These are phyloP conservation scores for Colletotrichum liriopes DNA, from an alignment of 2,329 filamentous ascomycete species.

Conservation along the genomic window DNA sequence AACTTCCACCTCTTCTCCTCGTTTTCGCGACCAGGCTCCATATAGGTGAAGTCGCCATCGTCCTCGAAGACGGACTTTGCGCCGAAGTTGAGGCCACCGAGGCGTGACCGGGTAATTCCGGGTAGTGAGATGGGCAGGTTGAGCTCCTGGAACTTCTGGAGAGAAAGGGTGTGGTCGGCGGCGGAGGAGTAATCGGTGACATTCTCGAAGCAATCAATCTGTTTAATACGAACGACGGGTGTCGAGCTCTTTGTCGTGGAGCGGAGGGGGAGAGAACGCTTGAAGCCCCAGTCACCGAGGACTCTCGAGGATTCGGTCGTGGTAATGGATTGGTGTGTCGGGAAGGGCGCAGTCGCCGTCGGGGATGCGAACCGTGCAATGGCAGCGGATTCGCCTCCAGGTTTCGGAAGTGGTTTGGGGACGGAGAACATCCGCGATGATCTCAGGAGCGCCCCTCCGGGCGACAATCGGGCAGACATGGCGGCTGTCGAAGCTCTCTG, in stretches of 20 bases:
- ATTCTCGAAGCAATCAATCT: conserved; percentile 88
- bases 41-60: conserved; percentile 67
- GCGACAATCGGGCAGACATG: conserved; percentile 61
- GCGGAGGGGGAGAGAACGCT: conserved; percentile 84
- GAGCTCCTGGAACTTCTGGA: conserved; percentile 90
- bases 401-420: conserved; percentile 80
- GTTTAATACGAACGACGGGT: conserved; percentile 83
- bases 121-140: conserved; percentile 78
- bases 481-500: conserved; percentile 43
- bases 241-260: conserved; percentile 80
- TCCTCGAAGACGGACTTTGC: conserved; percentile 73
- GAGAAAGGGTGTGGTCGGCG: conserved; percentile 83
- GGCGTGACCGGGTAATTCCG: conserved; percentile 30
- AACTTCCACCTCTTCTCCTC: conserved; percentile 75
- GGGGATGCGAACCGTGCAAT: conserved; percentile 69
- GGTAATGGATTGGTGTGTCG: conserved; percentile 87
- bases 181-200: conserved; percentile 91
- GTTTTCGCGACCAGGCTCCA: conserved; percentile 43
- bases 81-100: conserved; percentile 39
- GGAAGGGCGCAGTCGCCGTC: conserved; percentile 82
- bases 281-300: conserved; percentile 93
- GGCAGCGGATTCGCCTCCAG: conserved; percentile 66
- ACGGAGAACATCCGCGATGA: conserved; percentile 92
- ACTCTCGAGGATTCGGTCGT: conserved; percentile 81
- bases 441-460: conserved; percentile 81